phyloP scores from a whole-genome alignment of 352 stramenopile genomes.

The Phytophthora fragariaefolia region DNA sequence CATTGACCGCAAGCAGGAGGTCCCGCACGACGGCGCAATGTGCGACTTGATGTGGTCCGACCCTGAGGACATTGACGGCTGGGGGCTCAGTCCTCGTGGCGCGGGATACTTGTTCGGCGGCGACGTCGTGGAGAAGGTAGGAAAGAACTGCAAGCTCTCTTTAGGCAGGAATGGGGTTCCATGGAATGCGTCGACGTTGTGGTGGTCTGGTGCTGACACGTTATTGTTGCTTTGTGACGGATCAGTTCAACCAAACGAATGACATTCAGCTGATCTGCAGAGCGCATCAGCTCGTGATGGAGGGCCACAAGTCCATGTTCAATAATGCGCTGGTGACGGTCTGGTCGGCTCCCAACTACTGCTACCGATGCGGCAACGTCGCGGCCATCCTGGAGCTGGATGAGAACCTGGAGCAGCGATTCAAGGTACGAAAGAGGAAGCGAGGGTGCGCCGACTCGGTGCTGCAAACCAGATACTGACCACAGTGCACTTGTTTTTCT shows the following conservation, averaged over 20 bases:
- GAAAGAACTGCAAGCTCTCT: neutral
- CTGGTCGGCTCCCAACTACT: slow-evolving; percentile 99
- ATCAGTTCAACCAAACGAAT: slow-evolving; percentile 98
- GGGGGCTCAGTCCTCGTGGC: slow-evolving; percentile 96
- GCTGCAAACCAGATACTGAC: slow-evolving; percentile 20
- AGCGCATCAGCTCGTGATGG: slow-evolving; percentile 97
- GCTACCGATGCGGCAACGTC: slow-evolving; percentile 98
- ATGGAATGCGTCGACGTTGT: neutral
- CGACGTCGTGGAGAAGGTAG: slow-evolving; percentile 96
- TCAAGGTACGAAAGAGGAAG: slow-evolving; percentile 64
- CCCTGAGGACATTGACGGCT: slow-evolving; percentile 98
- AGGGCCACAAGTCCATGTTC: slow-evolving; percentile 96
- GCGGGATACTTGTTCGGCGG: slow-evolving; percentile 98
- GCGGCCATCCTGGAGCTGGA: slow-evolving; percentile 98
- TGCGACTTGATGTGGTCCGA: slow-evolving; percentile 97
- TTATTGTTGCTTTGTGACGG: slow-evolving; percentile 16
- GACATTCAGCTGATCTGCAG: slow-evolving; percentile 97
- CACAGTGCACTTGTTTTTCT: slow-evolving; percentile 15
- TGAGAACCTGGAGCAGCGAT: slow-evolving; percentile 94
- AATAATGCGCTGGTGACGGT: slow-evolving; percentile 98
- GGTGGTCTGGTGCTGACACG: neutral
- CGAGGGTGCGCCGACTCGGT: neutral
- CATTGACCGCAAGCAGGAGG: slow-evolving; percentile 98
- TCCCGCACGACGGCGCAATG: slow-evolving; percentile 99
- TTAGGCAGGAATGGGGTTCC: no score